Conservation (phyloP, 345 rosid genomes). For the Odontarrhena argentea region DNA sequence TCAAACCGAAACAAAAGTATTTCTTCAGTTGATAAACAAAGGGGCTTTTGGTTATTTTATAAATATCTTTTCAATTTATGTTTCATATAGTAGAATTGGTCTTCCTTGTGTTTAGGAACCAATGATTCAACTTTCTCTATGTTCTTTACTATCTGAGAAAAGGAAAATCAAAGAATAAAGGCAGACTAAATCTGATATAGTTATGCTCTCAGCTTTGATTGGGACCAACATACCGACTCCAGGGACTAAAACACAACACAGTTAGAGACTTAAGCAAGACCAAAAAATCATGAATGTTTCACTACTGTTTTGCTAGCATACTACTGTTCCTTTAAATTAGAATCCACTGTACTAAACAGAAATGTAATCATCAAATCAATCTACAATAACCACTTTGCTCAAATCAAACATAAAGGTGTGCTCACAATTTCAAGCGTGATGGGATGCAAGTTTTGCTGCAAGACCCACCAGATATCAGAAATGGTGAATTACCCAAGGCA, state of each 20-base stretch:
- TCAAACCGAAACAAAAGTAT: too few relatives aligned
- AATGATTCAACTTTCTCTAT: too few relatives aligned
- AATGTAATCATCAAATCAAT: constrained; percentile 19
- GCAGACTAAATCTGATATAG: too few relatives aligned
- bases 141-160: too few relatives aligned
- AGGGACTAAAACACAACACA: not conserved
- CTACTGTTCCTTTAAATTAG: constrained; percentile 2
- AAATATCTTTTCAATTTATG: too few relatives aligned
- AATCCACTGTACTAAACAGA: constrained; percentile 5
- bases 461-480: constrained; percentile 16
- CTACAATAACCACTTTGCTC: not conserved
- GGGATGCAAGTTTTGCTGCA: constrained; percentile 31
- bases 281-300: not conserved
- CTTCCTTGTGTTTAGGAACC: too few relatives aligned
- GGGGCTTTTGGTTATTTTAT: too few relatives aligned
- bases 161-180: too few relatives aligned
- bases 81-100: too few relatives aligned
- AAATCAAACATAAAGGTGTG: not conserved
- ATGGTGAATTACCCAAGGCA: constrained; percentile 25
- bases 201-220: too few relatives aligned
- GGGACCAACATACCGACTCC: not conserved
- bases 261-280: constrained; percentile 25
- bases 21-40: too few relatives aligned
- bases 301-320: constrained; percentile 13
- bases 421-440: constrained; percentile 39